Conservation (phyloP, 129 eudicot species). For the Centaurea solstitialis region DNA sequence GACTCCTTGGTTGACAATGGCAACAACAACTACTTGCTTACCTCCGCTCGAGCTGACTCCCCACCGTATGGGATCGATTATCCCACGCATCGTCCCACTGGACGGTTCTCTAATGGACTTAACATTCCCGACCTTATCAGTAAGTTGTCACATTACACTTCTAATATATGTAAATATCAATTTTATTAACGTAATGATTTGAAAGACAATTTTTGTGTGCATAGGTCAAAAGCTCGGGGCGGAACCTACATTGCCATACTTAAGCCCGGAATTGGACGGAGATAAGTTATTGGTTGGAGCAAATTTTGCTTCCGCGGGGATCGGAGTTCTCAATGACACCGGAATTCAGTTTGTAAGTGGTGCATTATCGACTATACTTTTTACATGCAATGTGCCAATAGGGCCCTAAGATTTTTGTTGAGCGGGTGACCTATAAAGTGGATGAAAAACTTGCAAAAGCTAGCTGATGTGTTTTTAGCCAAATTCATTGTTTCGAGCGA, state of each 20-base stretch:
- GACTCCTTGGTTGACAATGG: conserved; percentile 84
- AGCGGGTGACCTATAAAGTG: neutral
- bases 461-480: neutral
- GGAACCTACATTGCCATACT: conserved; percentile 62
- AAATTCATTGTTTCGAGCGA: neutral
- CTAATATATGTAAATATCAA: neutral
- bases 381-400: neutral
- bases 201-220: neutral
- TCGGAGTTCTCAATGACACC: conserved; percentile 75
- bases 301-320: conserved; percentile 81
- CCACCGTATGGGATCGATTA: conserved; percentile 79
- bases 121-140: conserved; percentile 79
- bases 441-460: neutral
- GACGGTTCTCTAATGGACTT: conserved; percentile 74
- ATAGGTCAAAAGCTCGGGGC: conserved; percentile 60
- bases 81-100: conserved; percentile 66
- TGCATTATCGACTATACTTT: neutral
- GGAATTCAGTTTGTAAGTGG: conserved; percentile 76
- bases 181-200: neutral
- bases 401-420: neutral
- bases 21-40: conserved; percentile 72
- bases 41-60: conserved; percentile 71
- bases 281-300: conserved; percentile 62
- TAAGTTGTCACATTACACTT: conserved; percentile 15
- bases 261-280: conserved; percentile 60